Base-by-base conservation (phyloP, 257 asterid genomes). In the Penstemon eatonii region DNA sequence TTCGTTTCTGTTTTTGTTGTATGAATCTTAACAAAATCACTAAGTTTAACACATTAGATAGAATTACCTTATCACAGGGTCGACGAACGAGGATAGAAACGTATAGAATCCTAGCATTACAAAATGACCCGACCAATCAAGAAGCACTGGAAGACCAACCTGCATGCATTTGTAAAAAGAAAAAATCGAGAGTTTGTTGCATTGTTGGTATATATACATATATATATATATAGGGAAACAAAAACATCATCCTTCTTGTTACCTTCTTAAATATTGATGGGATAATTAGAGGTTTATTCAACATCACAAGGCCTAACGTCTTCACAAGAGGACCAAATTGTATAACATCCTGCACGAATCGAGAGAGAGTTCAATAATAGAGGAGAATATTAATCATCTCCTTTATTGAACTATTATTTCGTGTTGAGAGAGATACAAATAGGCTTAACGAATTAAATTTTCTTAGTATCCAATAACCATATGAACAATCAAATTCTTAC, bases 321-420 rank as follows among this genome's bases (percentile, higher is more conserved):
- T 87, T 90, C 42, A 87, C 92, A 60, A 93, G 92, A 38, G 98
- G 98, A 45, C 89, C 97, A 73, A 93, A 93, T 78, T 90, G 98
- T 72, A 93, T 81, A 45, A 93, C 98, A 75, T 93, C 98, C 98
- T 92, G 84, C 60, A 75, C 63, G 44, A 37, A 45, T 54, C 59
- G 15, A 38, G 44, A 67, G 52, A 56, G 5, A 15, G 33, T 25
- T 25, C 33, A 25, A 25, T 25, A 25, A 25, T 25, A 25, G 33
- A 25, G 33, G 33, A 25, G 33, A 25, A 25, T 25, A 15, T 15
- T 15, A 25, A 25, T 25, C 33, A 25, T 25, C 33, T 25, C 33
- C 2, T 25, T 25, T 25, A 25, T 25, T 25, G 33, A 25, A 25
- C 33, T 25, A 25, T 25, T 25, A 2, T 0, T 25, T 25, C 2